These are phyloP conservation scores for Punctularia strigosozonata DNA, from an alignment of 768 basidiomycete species.

Conservation along the genomic window DNA sequence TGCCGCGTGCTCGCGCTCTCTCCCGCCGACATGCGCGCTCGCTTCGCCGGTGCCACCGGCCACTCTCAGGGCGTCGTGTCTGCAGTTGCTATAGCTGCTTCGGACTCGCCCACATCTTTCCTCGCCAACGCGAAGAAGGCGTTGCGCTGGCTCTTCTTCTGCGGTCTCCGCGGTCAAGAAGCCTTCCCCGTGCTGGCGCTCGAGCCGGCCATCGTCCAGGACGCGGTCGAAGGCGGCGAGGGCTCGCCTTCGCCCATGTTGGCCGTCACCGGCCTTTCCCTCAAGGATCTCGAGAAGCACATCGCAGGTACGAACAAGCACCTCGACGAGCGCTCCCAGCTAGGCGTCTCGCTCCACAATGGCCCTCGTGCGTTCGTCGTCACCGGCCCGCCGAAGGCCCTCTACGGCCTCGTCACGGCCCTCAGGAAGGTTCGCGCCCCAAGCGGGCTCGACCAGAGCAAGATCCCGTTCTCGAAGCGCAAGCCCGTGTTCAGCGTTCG, in stretches of 20 bases:
- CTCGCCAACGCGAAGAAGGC: conserved; percentile 70
- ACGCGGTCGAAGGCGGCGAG: conserved; percentile 86
- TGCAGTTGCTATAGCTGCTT: conserved; percentile 81
- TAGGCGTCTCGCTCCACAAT: conserved; percentile 86
- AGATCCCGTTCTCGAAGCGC: conserved; percentile 86
- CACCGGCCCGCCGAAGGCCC: conserved; percentile 79
- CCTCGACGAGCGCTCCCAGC: conserved; percentile 64
- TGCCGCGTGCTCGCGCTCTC: conserved; percentile 65
- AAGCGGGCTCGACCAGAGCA: conserved; percentile 84
- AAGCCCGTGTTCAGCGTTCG: conserved; percentile 88
- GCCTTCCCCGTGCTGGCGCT: conserved; percentile 88
- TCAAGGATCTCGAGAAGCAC: conserved; percentile 70
- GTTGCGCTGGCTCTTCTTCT: conserved; percentile 86
- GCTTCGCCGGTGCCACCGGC: conserved; percentile 81
- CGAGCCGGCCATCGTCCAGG: conserved; percentile 79
- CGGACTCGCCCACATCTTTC: conserved; percentile 65
- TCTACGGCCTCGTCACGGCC: conserved; percentile 91
- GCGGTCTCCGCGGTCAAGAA: conserved; percentile 86
- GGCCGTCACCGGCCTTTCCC: conserved; percentile 69
- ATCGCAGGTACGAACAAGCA: conserved; percentile 82
- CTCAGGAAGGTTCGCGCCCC: conserved; percentile 86
- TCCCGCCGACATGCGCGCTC: conserved; percentile 68
- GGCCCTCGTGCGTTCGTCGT: conserved; percentile 86
- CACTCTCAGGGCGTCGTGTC: conserved; percentile 97
- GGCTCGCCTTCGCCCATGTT: conserved; percentile 92